phyloP scores from a whole-genome alignment of 2,329 filamentous ascomycete genomes.

The Xylaria digitata region DNA sequence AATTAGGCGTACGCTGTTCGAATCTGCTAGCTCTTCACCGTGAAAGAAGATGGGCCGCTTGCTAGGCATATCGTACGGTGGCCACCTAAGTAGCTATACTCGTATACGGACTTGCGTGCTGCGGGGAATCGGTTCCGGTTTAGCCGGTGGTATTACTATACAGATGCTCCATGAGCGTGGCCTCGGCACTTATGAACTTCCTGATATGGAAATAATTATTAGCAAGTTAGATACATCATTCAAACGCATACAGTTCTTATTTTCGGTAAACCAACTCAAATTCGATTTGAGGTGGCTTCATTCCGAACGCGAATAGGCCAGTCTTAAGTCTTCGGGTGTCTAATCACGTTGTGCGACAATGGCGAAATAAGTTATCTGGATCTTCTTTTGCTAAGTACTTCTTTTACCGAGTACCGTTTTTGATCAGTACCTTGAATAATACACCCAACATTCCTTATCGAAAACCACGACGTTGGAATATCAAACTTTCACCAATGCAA shows the following conservation, averaged over 20 bases:
- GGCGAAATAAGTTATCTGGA: background rate
- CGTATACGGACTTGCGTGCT: background rate
- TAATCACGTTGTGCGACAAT: too few relatives aligned
- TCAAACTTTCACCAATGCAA: background rate
- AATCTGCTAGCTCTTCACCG: background rate
- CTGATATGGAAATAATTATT: slow-evolving; percentile 9
- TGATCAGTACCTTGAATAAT: too few relatives aligned
- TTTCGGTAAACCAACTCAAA: too few relatives aligned
- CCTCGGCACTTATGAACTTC: slow-evolving; percentile 30
- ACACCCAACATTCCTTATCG: background rate
- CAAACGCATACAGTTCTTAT: too few relatives aligned
- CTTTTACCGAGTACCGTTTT: too few relatives aligned
- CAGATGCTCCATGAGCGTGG: slow-evolving; percentile 7
- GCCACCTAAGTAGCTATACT: background rate
- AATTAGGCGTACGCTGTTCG: background rate
- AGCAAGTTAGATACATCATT: too few relatives aligned
- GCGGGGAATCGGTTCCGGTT: slow-evolving; percentile 27
- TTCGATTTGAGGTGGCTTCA: too few relatives aligned
- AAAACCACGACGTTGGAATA: background rate
- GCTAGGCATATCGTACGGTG: background rate
- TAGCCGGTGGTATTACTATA: slow-evolving; percentile 18
- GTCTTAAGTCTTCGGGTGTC: too few relatives aligned
- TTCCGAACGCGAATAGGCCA: too few relatives aligned
- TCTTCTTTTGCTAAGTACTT: background rate
- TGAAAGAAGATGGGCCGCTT: background rate